phyloP scores from a whole-genome alignment of 2,329 filamentous ascomycete species.

The Cladosporium sp. region DNA sequence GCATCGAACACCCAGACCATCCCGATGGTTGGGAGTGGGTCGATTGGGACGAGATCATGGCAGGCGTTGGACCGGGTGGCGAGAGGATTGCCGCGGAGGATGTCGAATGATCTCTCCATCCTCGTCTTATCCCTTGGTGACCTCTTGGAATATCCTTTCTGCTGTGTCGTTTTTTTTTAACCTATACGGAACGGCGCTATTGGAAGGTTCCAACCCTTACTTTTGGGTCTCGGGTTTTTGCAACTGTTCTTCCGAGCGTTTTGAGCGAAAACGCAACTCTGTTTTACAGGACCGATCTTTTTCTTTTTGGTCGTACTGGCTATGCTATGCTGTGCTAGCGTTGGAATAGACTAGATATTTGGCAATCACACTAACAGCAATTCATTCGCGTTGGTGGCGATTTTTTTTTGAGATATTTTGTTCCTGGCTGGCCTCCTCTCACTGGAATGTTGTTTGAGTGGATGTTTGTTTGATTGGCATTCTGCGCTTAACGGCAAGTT shows the following conservation, averaged over 20 bases:
- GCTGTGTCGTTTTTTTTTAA: not conserved
- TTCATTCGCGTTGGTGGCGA: not conserved
- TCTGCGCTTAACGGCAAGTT: not conserved
- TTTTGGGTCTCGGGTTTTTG: not conserved
- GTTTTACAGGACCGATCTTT: not conserved
- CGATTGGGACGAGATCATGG: slow-evolving; percentile 27
- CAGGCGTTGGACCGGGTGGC: not conserved
- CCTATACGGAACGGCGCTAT: not conserved
- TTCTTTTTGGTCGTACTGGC: not conserved
- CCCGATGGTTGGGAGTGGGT: slow-evolving; percentile 36
- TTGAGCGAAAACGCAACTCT: not conserved
- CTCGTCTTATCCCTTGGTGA: not conserved
- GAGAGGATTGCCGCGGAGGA: not conserved
- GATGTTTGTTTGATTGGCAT: not conserved
- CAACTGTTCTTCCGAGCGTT: not conserved
- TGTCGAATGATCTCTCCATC: not conserved
- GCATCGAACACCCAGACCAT: slow-evolving; percentile 30
- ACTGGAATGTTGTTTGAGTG: not conserved
- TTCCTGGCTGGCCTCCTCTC: not conserved
- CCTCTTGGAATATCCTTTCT: not conserved
- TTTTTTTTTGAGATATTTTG: not conserved
- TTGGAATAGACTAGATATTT: not conserved
- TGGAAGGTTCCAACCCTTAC: not conserved
- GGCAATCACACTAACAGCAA: not conserved
- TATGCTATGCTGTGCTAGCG: not conserved